Base-by-base conservation (phyloP, 2,329 filamentous ascomycete genomes). In the Alternaria arborescens region DNA sequence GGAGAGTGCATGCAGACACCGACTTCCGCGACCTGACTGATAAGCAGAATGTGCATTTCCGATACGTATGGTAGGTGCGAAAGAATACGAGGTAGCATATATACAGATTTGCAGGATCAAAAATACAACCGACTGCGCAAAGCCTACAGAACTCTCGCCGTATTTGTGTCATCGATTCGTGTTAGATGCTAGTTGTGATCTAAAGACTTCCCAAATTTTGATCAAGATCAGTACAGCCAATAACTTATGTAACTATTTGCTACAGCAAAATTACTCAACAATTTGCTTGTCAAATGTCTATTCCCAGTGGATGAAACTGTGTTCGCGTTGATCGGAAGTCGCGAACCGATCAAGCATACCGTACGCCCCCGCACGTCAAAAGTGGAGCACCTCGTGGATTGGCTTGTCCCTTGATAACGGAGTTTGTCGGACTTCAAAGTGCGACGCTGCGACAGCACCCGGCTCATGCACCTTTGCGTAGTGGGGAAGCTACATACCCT, bases 21-120 rank as follows among this genome's bases (percentile, higher is more conserved):
- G 75, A 77, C 54, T 78, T 78, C 55, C 65, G 64, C 24, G 74
- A 79, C 52, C 60, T 78, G 48, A 78, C 77, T 10, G 77, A 79
- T 48, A 73, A 73, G 61, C 67, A 77, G 60, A 78, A 78, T 38
- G n/a, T 64, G 6, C 55, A 68, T 40, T 70, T 68, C 22, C 50
- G 67, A 34, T 67, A 67, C 34, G 63, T 67, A 14, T 67, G 51
- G 52, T 67, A 22, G 11, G 30, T 3, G 1, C 4, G 0, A 14
- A 28, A 32, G n/a, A 14, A 36, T 1, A 36, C 16, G 32, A 36
- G 14, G 32, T 14, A 14, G 32, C 1, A 36, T 36, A 8, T 16
- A 36, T 36, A 36, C 11, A 1, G 32, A 0, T 14, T 16, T 36
- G 32, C 12, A 14, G 12, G 32, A 16, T 16, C 32, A 36, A 0